Evolutionary conservation across 495 filamentous ascomycete genomes (phyloP), one percentile per base, ranked within the genome.

Genomic region (Venustampulla echinocandica): DNA sequence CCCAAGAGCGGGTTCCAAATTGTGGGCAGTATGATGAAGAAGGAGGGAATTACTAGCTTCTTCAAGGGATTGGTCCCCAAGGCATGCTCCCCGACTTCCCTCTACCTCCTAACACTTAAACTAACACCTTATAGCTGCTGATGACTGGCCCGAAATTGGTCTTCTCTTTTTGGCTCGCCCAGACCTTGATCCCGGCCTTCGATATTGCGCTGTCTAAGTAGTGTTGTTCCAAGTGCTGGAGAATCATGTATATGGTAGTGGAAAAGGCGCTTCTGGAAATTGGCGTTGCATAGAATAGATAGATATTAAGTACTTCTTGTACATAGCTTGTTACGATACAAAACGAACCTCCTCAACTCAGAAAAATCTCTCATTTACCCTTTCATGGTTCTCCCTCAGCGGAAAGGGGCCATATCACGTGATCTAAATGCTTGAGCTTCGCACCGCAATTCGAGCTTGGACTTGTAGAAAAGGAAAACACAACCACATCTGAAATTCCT

Each of bases 91-190:
- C n/a, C 14, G 9, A 13, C 32, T 20, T 25, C 15, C 27, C 11
- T 33, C 10, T 0, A 10, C 15, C 21, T n/a, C 4, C 9, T 11
- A 14, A 34, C 44, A 18, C n/a, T n/a, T n/a, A n/a, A n/a, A n/a
- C 53, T 60, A 41, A 60, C 27, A 36, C 25, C 10, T 14, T 35
- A n/a, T 46, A 77, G 79, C 76, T 98, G 53, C 73, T 98, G 58
- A 97, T 97, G 90, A 98, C 92, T 17, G 92, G 92, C 23, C 92
- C 92, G 50, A 98, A 98, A 76, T 73, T 98, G 42, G 90, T 96
- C 46, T 98, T 98, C 76, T 95, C 89, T 54, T 99, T 99, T 79
- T 99, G 92, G 92, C 76, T 99, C 55, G 92, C 90, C 47, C 89
- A 95, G 72, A 94, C 87, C 34, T 68, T 95, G 55, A 95, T 95